Base-by-base conservation (phyloP, 192 early-diverging fungal species). In the Thamnidium elegans region DNA sequence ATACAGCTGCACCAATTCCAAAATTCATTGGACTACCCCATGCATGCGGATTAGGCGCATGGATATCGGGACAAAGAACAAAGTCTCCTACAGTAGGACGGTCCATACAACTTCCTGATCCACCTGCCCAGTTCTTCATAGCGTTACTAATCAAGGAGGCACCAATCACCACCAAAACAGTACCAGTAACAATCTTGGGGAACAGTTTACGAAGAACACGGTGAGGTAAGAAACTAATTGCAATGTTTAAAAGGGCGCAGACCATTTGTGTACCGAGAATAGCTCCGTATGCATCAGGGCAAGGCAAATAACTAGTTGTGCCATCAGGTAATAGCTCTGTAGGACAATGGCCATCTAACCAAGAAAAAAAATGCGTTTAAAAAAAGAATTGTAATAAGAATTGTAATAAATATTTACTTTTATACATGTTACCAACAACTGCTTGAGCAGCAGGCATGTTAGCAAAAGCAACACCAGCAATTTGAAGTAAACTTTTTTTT, bases 131-230 rank as follows among this genome's bases (percentile, higher is more conserved):
- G 15, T 74, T 69, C 2, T 65, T 11, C 58, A 83, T 75, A 6
- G 75, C 81, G 1, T 72, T 73, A 4, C 69, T 70, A 31, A 81
- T 71, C 4, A 83, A 62, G 13, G 72, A 65, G 5, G 74, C 68
- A 9, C 81, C 81, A 30, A 83, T 81, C 60, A 83, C 47, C 47
- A 79, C 65, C 17, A 83, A 68, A 3, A 78, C 79, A 23, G 69
- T 71, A 65, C 81, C 81, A 15, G 82, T 81, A 9, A 83, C 81
- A 66, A 83, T 77, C 21, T 82, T 82, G 15, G 81, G 81, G 53
- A 83, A 83, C 58, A 83, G 55, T 46, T 67, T 76, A 61, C 80
- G 76, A 36, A 83, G 52, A 0, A 70, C 56, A 17, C 67, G 70
- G 39, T 74, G 80, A 50, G 81, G 81, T 31, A 83, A 13, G 32